These are phyloP conservation scores for Ensete ventricosum DNA, from an alignment of 176 grass and related monocot genomes.

Conservation along the genomic window DNA sequence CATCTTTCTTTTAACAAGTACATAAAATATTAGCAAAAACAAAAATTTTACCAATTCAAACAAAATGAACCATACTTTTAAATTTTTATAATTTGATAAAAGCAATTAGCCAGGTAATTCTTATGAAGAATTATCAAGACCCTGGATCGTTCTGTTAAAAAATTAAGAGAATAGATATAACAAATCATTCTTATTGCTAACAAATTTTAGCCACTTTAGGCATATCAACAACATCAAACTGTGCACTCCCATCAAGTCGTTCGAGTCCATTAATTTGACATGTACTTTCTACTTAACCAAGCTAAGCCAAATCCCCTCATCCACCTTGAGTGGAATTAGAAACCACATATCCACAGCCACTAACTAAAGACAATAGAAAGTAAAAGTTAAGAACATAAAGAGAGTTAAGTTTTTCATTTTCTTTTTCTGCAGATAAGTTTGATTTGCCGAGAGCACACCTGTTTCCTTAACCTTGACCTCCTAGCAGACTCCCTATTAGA, in stretches of 20 bases:
- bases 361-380: not conserved
- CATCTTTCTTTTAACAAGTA: not conserved
- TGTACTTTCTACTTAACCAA: not conserved
- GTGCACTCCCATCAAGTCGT: too few relatives aligned
- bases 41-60: not conserved
- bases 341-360: not conserved
- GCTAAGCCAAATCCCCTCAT: not conserved
- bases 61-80: too few relatives aligned
- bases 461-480: slow-evolving; percentile 17
- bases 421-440: not conserved
- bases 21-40: not conserved
- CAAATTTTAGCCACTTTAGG: too few relatives aligned
- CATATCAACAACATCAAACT: too few relatives aligned
- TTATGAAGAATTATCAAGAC: too few relatives aligned
- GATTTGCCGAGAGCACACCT: not conserved
- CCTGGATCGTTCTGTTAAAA: too few relatives aligned
- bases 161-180: too few relatives aligned
- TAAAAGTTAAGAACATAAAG: not conserved
- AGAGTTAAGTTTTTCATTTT: not conserved
- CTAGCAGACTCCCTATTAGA: slow-evolving; percentile 18
- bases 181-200: too few relatives aligned
- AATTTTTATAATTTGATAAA: too few relatives aligned
- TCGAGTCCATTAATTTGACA: not conserved
- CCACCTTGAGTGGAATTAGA: not conserved
- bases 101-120: too few relatives aligned